A percentile compares a stretch with the other conserved stretches of the same genome.
phyloP scores from a whole-genome alignment of 2,329 filamentous ascomycete genomes.

The Paecilomyces niveus region DNA sequence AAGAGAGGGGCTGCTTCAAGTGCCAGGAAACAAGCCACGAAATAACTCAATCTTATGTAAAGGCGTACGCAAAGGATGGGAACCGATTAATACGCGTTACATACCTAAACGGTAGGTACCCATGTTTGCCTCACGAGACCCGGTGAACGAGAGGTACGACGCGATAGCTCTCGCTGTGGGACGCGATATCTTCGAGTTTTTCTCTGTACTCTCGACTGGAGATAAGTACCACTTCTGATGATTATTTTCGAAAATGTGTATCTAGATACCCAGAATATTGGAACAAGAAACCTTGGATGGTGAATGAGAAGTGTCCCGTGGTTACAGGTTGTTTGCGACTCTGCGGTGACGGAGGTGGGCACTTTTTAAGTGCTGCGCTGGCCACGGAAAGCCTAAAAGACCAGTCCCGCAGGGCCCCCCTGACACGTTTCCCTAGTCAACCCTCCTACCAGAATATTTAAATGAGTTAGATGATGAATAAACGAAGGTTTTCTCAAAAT shows the following conservation, averaged over 20 bases:
- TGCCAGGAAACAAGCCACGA: neutral
- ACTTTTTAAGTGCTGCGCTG: neutral
- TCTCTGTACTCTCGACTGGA: neutral
- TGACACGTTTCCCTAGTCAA: neutral
- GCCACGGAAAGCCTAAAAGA: constrained; percentile 16
- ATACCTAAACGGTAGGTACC: constrained; percentile 18
- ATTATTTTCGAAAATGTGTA: neutral
- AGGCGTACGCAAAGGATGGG: neutral
- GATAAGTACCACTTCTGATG: neutral
- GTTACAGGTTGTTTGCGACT: neutral
- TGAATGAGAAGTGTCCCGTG: neutral
- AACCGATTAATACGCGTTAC: constrained; percentile 1
- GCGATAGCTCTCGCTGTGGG: neutral
- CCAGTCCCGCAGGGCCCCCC: constrained; percentile 12
- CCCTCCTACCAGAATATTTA: neutral
- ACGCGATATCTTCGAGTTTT: neutral
- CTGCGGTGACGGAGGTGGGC: neutral
- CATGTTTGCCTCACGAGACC: neutral
- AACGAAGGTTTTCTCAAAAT: neutral
- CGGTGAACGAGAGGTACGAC: neutral
- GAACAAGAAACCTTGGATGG: neutral
- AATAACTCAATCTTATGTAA: neutral
- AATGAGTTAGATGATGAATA: neutral
- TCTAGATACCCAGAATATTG: neutral
- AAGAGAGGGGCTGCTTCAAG: neutral